These are phyloP conservation scores for Obba rivulosa DNA, from an alignment of 768 basidiomycete genomes.

Conservation along the genomic window DNA sequence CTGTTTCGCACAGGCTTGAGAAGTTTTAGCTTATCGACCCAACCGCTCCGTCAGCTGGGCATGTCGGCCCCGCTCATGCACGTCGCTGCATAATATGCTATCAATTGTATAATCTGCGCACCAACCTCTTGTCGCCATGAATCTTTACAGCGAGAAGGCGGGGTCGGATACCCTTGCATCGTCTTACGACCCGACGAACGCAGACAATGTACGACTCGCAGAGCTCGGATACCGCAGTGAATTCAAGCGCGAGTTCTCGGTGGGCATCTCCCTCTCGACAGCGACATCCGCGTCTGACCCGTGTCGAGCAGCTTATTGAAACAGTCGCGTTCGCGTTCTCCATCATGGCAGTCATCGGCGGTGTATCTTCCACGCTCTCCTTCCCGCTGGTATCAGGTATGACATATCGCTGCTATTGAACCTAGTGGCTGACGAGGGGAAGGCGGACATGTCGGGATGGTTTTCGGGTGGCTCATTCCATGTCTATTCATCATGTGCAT, in stretches of 20 bases:
- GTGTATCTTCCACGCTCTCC: slow-evolving; percentile 57
- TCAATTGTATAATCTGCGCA: too few relatives aligned
- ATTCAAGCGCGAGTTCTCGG: slow-evolving; percentile 70
- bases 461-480: slow-evolving; percentile 73
- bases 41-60: too few relatives aligned
- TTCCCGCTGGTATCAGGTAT: slow-evolving; percentile 57
- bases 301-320: slow-evolving; percentile 41
- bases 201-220: slow-evolving; percentile 55
- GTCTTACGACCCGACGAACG: slow-evolving; percentile 18
- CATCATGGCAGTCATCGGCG: slow-evolving; percentile 67
- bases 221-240: slow-evolving; percentile 67
- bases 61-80: too few relatives aligned
- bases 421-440: neutral
- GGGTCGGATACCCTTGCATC: neutral
- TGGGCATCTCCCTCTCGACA: slow-evolving; percentile 22
- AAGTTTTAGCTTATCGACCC: too few relatives aligned
- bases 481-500: slow-evolving; percentile 60
- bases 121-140: too few relatives aligned
- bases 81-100: too few relatives aligned
- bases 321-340: slow-evolving; percentile 62
- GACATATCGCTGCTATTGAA: neutral
- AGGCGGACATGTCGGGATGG: slow-evolving; percentile 74
- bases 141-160: neutral
- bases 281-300: neutral
- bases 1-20: too few relatives aligned